A percentile compares a stretch with the other conserved stretches of the same genome.
Evolutionary conservation across 257 asterid genomes (phyloP).

Genomic region (Nicotiana knightiana): DNA sequence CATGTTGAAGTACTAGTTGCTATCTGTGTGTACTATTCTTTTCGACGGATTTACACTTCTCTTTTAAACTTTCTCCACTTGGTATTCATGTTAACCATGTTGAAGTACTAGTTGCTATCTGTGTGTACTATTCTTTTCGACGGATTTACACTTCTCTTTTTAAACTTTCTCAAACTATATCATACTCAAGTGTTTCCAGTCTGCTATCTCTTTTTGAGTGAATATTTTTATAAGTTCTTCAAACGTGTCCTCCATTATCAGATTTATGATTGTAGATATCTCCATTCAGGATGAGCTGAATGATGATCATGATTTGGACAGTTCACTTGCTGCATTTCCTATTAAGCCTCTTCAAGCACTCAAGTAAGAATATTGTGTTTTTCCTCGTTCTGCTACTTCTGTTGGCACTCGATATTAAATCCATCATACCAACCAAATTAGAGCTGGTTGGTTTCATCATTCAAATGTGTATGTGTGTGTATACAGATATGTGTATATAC

Average conservation of each 20-base stretch:
- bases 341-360: slow-evolving; percentile 91
- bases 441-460: neutral
- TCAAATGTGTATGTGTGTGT: neutral
- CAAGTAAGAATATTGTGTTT: slow-evolving; percentile 39
- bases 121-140: neutral
- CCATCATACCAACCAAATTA: neutral
- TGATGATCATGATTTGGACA: slow-evolving; percentile 59
- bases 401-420: neutral
- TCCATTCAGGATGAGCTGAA: slow-evolving; percentile 54
- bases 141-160: neutral
- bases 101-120: neutral
- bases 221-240: neutral
- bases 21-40: neutral
- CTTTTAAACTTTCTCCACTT: too few relatives aligned
- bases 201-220: slow-evolving; percentile 11
- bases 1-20: neutral
- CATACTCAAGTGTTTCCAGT: neutral
- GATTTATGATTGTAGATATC: neutral
- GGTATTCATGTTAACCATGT: slow-evolving; percentile 27
- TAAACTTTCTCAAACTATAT: neutral
- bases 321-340: slow-evolving; percentile 83
- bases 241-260: neutral
- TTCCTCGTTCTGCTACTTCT: neutral
- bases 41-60: too few relatives aligned
- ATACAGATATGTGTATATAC: neutral